Evolutionary conservation across 140 eudicot genomes (phyloP).

Genomic region (Flaveria floridana): DNA sequence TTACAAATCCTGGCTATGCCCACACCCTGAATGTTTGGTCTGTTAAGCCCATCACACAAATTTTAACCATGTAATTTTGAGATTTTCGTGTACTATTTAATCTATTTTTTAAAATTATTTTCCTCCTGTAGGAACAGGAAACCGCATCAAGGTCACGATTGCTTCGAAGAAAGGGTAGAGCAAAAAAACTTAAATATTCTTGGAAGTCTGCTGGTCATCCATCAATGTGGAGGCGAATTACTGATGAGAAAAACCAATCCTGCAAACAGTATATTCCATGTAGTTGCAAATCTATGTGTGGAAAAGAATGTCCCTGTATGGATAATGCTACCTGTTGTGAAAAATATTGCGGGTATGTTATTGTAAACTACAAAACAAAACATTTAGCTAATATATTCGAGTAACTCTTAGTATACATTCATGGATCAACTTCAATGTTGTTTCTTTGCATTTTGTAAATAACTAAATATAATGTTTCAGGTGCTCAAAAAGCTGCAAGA

Average conservation of each 20-base stretch:
- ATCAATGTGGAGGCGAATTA: slow-evolving; percentile 78
- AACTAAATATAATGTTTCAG: slow-evolving; percentile 39
- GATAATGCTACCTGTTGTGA: slow-evolving; percentile 89
- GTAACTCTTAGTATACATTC: background rate
- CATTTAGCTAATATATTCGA: slow-evolving; percentile 6
- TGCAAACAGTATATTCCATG: slow-evolving; percentile 87
- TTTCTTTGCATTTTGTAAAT: slow-evolving; percentile 11
- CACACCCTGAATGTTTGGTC: background rate
- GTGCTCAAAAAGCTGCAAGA: slow-evolving; percentile 95
- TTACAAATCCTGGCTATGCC: background rate
- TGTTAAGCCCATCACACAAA: background rate
- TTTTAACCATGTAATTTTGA: background rate
- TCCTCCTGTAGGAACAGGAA: slow-evolving; percentile 53
- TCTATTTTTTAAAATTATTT: background rate
- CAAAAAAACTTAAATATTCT: slow-evolving; percentile 74
- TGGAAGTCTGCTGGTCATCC: slow-evolving; percentile 94
- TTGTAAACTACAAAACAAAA: slow-evolving; percentile 28
- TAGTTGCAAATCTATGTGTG: slow-evolving; percentile 70
- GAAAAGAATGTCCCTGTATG: slow-evolving; percentile 86
- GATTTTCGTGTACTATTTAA: background rate
- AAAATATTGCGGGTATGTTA: slow-evolving; percentile 87
- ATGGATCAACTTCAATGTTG: slow-evolving; percentile 6
- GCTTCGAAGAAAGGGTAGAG: slow-evolving; percentile 78
- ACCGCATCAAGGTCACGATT: slow-evolving; percentile 57
- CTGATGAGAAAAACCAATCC: slow-evolving; percentile 72